Base-by-base conservation (phyloP, 257 asterid genomes). In the Scutellaria barbata region DNA sequence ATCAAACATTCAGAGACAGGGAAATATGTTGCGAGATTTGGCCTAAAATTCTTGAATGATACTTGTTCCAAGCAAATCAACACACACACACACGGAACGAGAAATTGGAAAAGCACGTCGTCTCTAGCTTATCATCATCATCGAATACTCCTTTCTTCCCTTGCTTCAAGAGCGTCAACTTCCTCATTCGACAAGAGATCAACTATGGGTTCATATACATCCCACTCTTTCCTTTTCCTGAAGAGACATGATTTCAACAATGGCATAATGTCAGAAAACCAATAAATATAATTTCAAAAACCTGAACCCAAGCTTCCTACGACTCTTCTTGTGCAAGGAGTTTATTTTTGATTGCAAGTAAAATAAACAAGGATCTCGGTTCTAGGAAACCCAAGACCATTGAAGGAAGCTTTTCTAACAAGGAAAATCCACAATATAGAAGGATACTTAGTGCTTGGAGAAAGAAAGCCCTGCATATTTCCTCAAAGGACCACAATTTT, bases 211-310 rank as follows among this genome's bases (percentile, higher is more conserved):
- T 88, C 95, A 62, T 84, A 94, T 30, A 77, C 81, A 66, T 91
- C 97, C 95, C 97, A 85, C 74, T 94, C 98, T 78, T 85, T 91
- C 83, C 90, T 85, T 84, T 85, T 89, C 82, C 98, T 94, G 85
- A 37, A 69, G 8, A 25, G 9, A 41, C 45, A 33, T 56, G 18
- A 65, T 11, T 25, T 17, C 39, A 14, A 57, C 4, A 11, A 55
- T 55, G 20, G 18, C 14, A 57, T 37, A 53, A 69, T 6, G 8
- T 11, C 14, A 73, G 20, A 50, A 48, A 52, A 71, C 20, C 41
- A 58, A 39, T 41, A 7, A 22, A 43, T 52, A 30, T 42, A 37
- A 55, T 22, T 25, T 43, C 1, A n/a, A 14, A 17, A 1, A 14
- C 12, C 42, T 56, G 20, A 47, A 57, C 22, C 22, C 58, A 9